phyloP scores from a whole-genome alignment of 176 grass and related monocot genomes.

The Musa acuminata region DNA sequence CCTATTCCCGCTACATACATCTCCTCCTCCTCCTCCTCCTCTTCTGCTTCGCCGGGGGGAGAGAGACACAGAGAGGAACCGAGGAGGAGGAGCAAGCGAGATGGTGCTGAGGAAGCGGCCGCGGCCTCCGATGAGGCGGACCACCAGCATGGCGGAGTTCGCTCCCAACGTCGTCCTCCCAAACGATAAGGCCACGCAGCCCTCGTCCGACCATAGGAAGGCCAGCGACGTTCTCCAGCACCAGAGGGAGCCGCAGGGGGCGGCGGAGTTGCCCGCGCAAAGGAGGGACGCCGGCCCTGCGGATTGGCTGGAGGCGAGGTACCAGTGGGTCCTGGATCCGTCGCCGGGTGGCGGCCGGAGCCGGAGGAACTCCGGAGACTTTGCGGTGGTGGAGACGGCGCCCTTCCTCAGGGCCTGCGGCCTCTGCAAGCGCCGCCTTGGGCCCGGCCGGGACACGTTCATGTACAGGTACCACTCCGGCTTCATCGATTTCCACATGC shows the following conservation, averaged over 20 bases:
- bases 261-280: constrained; percentile 18
- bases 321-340: constrained; percentile 2
- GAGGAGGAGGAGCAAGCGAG: neutral
- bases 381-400: constrained; percentile 30
- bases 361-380: constrained; percentile 39
- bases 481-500: no score
- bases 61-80: neutral
- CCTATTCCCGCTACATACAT: neutral
- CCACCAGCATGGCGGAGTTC: constrained; percentile 75
- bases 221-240: neutral
- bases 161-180: constrained; percentile 1
- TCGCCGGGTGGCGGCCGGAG: neutral
- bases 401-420: constrained; percentile 76
- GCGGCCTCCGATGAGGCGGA: constrained; percentile 38
- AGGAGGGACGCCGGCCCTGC: neutral
- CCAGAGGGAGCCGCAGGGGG: neutral
- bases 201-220: neutral
- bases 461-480: constrained; percentile 66
- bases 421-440: constrained; percentile 73
- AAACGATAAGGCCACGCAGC: constrained; percentile 15
- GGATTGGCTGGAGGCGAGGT: constrained; percentile 57
- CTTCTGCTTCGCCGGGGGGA: no score
- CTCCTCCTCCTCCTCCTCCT: no score
- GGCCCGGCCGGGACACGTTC: constrained; percentile 82
- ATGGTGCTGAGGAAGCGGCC: constrained; percentile 49